A percentile compares a stretch with the other conserved stretches of the same genome.
Evolutionary conservation across 148 eudicot genomes (phyloP).

Genomic region (Chenopodium suecicum): DNA sequence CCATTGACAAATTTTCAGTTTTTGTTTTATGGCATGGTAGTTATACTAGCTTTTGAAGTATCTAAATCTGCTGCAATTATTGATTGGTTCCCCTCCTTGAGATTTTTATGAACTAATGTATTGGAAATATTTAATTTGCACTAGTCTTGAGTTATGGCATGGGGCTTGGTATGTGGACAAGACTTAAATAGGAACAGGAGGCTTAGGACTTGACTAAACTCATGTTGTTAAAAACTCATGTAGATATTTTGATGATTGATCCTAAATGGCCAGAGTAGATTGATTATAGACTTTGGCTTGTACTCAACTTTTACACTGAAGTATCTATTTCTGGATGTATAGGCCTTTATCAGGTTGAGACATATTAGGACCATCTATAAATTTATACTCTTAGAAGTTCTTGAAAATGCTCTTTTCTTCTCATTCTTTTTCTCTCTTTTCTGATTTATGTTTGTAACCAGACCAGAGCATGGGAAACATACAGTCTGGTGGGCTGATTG

Average conservation of each 20-base stretch:
- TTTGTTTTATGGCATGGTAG: not conserved
- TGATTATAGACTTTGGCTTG: not conserved
- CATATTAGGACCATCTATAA: not conserved
- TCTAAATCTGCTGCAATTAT: not conserved
- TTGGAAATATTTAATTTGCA: not conserved
- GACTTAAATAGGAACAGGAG: not conserved
- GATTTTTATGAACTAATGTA: not conserved
- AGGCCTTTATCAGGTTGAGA: not conserved
- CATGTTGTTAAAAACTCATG: not conserved
- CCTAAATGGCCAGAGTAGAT: not conserved
- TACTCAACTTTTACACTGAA: not conserved
- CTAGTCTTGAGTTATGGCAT: too few relatives aligned
- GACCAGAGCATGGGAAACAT: slow-evolving; percentile 33
- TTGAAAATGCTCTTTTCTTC: not conserved
- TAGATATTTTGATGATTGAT: not conserved
- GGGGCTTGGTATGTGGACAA: not conserved
- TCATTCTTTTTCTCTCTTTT: not conserved
- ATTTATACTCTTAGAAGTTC: not conserved
- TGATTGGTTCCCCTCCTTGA: not conserved
- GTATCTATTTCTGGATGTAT: not conserved
- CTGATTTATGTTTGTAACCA: slow-evolving; percentile 21
- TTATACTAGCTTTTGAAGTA: not conserved
- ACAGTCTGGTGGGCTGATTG: slow-evolving; percentile 43
- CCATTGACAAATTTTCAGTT: too few relatives aligned
- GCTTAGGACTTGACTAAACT: not conserved